These are phyloP conservation scores for Pseudomassariella vexata DNA, from an alignment of 2,329 filamentous ascomycete species.

Conservation along the genomic window DNA sequence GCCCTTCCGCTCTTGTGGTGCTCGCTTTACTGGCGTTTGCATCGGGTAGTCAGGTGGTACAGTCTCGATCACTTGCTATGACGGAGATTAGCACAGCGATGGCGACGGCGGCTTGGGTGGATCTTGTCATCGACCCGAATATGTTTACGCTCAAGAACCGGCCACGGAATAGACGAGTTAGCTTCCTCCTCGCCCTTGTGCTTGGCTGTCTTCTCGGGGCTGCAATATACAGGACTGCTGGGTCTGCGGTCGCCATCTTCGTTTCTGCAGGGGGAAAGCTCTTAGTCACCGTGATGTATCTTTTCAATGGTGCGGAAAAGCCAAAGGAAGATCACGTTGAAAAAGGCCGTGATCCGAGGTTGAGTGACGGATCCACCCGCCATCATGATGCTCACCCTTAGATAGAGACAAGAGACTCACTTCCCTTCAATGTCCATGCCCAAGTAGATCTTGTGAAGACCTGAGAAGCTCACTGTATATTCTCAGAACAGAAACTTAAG, in stretches of 20 bases:
- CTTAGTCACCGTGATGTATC: slow-evolving; percentile 36
- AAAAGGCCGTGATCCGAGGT: too few relatives aligned
- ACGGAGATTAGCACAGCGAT: slow-evolving; percentile 60
- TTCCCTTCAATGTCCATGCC: too few relatives aligned
- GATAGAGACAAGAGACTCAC: too few relatives aligned
- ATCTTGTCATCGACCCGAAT: slow-evolving; percentile 49
- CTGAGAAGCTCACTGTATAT: too few relatives aligned
- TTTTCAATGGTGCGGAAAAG: slow-evolving; percentile 34
- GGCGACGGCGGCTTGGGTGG: slow-evolving; percentile 58
- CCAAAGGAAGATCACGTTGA: slow-evolving; percentile 13
- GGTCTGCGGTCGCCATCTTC: slow-evolving; percentile 36
- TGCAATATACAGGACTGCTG: slow-evolving; percentile 36
- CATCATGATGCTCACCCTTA: too few relatives aligned
- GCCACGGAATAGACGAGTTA: slow-evolving; percentile 40
- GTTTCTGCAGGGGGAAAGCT: slow-evolving; percentile 39
- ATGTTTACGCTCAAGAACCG: slow-evolving; percentile 42
- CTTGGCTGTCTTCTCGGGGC: slow-evolving; percentile 47
- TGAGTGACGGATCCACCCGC: too few relatives aligned
- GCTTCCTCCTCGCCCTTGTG: slow-evolving; percentile 42
- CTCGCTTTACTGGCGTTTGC: slow-evolving; percentile 49
- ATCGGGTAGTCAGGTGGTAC: slow-evolving; percentile 53
- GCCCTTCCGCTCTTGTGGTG: slow-evolving; percentile 33
- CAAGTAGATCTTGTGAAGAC: too few relatives aligned
- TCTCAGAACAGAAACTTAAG: too few relatives aligned
- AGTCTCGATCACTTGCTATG: slow-evolving; percentile 46